Evolutionary conservation across 1,284 basidiomycete genomes (phyloP).

Genomic region (Moesziomyces sp.): DNA sequence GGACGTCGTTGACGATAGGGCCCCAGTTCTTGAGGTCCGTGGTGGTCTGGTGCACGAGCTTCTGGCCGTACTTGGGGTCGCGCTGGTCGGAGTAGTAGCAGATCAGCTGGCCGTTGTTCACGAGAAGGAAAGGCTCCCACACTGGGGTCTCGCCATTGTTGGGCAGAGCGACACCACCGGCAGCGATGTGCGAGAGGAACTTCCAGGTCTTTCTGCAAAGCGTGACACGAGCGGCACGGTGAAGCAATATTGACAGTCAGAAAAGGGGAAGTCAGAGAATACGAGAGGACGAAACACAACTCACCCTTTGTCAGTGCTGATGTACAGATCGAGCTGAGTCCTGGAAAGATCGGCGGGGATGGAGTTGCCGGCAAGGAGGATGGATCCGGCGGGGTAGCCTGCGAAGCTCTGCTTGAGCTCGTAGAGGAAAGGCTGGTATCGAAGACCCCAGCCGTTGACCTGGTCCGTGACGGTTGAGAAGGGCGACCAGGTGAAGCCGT

Average conservation of each 20-base stretch:
- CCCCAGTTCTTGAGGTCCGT: conserved; percentile 67
- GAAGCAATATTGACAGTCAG: neutral
- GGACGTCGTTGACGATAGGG: conserved; percentile 65
- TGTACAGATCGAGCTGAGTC: conserved; percentile 68
- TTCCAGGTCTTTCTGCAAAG: conserved; percentile 56
- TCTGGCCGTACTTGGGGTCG: conserved; percentile 67
- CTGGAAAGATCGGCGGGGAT: conserved; percentile 55
- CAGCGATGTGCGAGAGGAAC: conserved; percentile 62
- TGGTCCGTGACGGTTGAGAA: conserved; percentile 28
- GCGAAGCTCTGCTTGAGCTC: conserved; percentile 60
- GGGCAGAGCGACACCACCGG: conserved; percentile 54
- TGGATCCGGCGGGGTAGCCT: conserved; percentile 62
- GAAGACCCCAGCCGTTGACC: conserved; percentile 65
- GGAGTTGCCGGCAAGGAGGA: conserved; percentile 62
- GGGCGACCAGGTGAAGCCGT: conserved; percentile 35
- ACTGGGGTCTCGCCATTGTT: conserved; percentile 64
- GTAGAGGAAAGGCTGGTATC: conserved; percentile 67
- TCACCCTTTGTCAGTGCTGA: conserved; percentile 63
- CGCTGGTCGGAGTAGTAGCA: conserved; percentile 69
- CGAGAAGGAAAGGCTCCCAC: conserved; percentile 68
- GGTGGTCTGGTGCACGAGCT: conserved; percentile 67
- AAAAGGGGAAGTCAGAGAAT: neutral
- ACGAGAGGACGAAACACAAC: neutral
- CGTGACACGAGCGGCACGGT: neutral
- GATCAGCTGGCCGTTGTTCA: conserved; percentile 66